phyloP scores from a whole-genome alignment of 2,329 filamentous ascomycete species.

The Ascochyta pisi region DNA sequence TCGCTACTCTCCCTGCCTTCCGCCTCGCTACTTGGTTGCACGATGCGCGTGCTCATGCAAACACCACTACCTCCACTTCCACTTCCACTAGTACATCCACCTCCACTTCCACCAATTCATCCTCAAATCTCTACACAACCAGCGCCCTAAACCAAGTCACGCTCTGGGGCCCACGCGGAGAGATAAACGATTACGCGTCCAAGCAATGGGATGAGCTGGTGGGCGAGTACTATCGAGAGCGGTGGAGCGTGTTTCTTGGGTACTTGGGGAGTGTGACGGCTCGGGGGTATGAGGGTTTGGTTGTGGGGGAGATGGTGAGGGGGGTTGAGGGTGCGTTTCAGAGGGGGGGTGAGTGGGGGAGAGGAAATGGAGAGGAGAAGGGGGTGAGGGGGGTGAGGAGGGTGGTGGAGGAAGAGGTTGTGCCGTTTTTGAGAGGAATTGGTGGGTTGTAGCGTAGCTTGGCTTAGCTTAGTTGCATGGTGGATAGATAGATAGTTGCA shows the following conservation, averaged over 20 bases:
- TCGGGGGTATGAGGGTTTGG: constrained; percentile 14
- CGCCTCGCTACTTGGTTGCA: constrained; percentile 52
- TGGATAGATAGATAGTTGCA: too few species aligned
- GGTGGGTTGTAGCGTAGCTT: neutral
- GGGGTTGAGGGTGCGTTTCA: constrained; percentile 24
- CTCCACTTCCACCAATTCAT: neutral
- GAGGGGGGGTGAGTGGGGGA: neutral
- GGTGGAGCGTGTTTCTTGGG: constrained; percentile 57
- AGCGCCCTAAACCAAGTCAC: constrained; percentile 60
- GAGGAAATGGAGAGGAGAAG: neutral
- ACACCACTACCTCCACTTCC: constrained; percentile 43
- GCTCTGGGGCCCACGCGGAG: constrained; percentile 57
- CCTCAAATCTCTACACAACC: constrained; percentile 54
- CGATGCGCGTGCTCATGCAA: constrained; percentile 39
- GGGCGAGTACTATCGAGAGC: constrained; percentile 54
- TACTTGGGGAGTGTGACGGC: constrained; percentile 40
- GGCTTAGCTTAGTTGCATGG: too few species aligned
- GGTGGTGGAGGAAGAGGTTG: constrained; percentile 21
- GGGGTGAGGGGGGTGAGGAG: constrained; percentile 17
- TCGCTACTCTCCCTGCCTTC: constrained; percentile 54
- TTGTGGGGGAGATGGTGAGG: constrained; percentile 19
- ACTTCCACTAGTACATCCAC: too few species aligned
- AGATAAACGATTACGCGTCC: constrained; percentile 60
- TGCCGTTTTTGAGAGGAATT: constrained; percentile 9
- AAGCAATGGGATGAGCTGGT: constrained; percentile 60